Conservation (phyloP, 2,329 filamentous ascomycete species). For the Colletotrichum musicola region DNA sequence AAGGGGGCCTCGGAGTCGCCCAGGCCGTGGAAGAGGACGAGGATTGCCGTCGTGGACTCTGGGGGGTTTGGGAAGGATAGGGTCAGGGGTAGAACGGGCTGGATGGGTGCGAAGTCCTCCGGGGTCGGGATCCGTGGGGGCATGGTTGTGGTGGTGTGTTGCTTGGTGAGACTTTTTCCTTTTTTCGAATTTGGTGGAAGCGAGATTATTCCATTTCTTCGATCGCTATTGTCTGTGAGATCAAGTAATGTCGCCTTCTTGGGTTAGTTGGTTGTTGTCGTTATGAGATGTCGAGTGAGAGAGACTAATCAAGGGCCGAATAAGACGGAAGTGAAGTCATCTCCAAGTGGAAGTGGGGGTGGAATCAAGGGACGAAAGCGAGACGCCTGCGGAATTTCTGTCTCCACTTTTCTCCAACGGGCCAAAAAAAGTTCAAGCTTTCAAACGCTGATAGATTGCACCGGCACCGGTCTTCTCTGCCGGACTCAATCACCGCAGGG, state of each 20-base stretch:
- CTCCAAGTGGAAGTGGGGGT: conserved; percentile 16
- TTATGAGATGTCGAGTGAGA: not conserved
- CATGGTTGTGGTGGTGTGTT: conserved; percentile 45
- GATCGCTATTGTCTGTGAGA: not conserved
- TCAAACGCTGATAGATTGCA: conserved; percentile 27
- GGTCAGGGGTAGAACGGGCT: conserved; percentile 56
- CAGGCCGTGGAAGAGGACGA: conserved; percentile 86
- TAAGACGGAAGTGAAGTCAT: conserved; percentile 25
- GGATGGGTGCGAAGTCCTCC: conserved; percentile 62
- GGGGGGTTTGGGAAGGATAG: conserved; percentile 65
- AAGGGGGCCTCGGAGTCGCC: conserved; percentile 82
- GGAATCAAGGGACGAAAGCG: not conserved
- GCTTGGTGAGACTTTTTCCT: not conserved
- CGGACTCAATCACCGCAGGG: conserved; percentile 23
- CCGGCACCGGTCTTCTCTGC: not conserved
- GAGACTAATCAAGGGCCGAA: not conserved
- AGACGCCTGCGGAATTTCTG: not conserved
- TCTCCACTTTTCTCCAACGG: conserved; percentile 34
- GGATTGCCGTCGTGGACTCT: conserved; percentile 77
- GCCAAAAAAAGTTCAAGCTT: conserved; percentile 23
- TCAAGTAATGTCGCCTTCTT: not conserved
- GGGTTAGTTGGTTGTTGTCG: not conserved
- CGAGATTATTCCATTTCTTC: no score
- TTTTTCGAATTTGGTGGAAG: no score
- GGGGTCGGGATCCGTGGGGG: conserved; percentile 63